Evolutionary conservation across 176 grass and related monocot genomes (phyloP).

Genomic region (Oryza meridionalis): DNA sequence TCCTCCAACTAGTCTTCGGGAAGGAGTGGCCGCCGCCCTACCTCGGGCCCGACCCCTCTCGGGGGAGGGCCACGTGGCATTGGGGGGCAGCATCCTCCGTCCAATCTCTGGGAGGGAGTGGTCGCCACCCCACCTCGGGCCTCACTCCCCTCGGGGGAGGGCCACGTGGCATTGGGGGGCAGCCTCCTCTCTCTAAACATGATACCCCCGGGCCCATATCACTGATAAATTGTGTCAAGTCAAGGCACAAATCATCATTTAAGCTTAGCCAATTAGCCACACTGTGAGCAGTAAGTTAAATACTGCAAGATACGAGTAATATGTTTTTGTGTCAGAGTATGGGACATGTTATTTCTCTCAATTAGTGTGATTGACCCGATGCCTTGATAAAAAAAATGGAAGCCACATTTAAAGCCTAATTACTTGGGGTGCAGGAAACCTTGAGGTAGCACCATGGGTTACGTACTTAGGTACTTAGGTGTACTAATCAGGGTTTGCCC

Average conservation of each 20-base stretch:
- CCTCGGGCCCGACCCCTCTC: too few species aligned
- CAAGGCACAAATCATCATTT: conserved; percentile 1
- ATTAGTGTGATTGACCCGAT: conserved; percentile 5
- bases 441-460: background rate
- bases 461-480: conserved; percentile 18
- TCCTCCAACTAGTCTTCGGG: too few species aligned
- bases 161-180: too few species aligned
- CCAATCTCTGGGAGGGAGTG: too few species aligned
- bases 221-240: background rate
- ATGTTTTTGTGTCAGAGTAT: background rate
- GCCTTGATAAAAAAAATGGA: conserved; percentile 8
- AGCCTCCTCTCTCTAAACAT: too few species aligned
- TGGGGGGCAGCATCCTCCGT: too few species aligned
- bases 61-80: too few species aligned
- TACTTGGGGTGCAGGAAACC: background rate
- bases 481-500: conserved; percentile 44
- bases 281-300: background rate
- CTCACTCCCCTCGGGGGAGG: too few species aligned
- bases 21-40: too few species aligned
- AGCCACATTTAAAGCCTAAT: conserved; percentile 3
- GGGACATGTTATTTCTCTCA: background rate
- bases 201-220: too few species aligned
- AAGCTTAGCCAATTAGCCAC: background rate
- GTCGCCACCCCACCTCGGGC: too few species aligned
- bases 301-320: background rate